Conservation (phyloP, 805 yeast species). For the Suhomyces emberorum region DNA sequence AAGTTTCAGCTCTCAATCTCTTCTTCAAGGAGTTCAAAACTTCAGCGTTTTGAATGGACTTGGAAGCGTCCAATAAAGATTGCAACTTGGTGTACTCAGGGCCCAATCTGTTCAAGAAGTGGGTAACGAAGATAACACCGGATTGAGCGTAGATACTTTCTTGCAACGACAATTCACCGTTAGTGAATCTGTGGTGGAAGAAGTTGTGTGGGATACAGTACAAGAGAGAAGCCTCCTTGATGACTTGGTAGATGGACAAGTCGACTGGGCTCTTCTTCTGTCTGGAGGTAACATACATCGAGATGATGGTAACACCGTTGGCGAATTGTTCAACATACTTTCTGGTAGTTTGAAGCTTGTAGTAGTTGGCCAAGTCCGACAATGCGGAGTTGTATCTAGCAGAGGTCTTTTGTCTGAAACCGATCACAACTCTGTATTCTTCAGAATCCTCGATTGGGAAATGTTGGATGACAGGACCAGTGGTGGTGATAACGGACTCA, state of each 20-base stretch:
- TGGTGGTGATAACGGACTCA: constrained; percentile 61
- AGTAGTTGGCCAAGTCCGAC: constrained; percentile 82
- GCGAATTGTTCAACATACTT: constrained; percentile 93
- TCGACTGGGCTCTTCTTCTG: constrained; percentile 57
- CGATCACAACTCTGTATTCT: constrained; percentile 86
- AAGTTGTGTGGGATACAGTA: constrained; percentile 87
- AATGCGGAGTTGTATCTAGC: constrained; percentile 86
- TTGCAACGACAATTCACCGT: constrained; percentile 82
- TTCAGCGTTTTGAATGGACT: constrained; percentile 67
- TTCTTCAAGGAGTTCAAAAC: constrained; percentile 77
- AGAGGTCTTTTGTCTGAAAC: constrained; percentile 79
- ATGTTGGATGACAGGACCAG: constrained; percentile 92
- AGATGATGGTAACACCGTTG: constrained; percentile 81
- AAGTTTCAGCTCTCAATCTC: constrained; percentile 89
- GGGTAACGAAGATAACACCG: constrained; percentile 88
- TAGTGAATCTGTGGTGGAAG: constrained; percentile 69
- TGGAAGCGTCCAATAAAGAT: constrained; percentile 57
- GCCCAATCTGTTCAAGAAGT: constrained; percentile 91
- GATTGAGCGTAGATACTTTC: constrained; percentile 94
- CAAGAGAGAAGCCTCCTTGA: constrained; percentile 88
- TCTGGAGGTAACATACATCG: constrained; percentile 74
- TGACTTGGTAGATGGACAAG: constrained; percentile 80
- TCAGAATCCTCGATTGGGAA: constrained; percentile 73
- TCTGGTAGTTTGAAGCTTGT: constrained; percentile 78
- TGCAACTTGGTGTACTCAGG: constrained; percentile 77